Conservation (phyloP, 2,329 filamentous ascomycete genomes). For the Herpotrichia juniperi region DNA sequence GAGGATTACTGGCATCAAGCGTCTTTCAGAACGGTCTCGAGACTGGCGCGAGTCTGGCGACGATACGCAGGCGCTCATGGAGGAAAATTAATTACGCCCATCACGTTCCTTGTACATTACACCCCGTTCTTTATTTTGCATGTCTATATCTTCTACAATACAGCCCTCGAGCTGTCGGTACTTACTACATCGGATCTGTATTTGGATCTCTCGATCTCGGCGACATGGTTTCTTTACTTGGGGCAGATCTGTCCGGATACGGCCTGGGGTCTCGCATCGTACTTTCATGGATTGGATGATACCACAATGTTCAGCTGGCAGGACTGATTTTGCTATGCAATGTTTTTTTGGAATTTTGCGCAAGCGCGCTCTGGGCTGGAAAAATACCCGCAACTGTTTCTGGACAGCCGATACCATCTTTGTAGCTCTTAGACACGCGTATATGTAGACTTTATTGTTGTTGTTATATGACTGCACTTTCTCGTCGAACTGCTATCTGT, state of each 20-base stretch:
- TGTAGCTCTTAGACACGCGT: no score
- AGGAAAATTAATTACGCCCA: slow-evolving; percentile 49
- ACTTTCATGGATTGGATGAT: slow-evolving; percentile 4
- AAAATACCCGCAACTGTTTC: no score
- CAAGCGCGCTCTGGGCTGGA: neutral
- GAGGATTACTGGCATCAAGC: slow-evolving; percentile 79
- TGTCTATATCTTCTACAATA: slow-evolving; percentile 2
- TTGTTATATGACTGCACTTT: no score
- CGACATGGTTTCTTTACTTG: neutral
- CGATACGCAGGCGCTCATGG: slow-evolving; percentile 64
- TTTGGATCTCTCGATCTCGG: slow-evolving; percentile 2
- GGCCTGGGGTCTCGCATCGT: neutral
- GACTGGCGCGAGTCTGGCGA: slow-evolving; percentile 91
- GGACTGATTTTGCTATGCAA: neutral
- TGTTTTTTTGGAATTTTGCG: neutral
- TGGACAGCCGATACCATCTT: no score
- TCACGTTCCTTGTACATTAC: slow-evolving; percentile 15
- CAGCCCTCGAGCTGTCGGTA: neutral
- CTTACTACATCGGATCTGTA: no score
- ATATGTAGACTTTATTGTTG: no score
- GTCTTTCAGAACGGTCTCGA: slow-evolving; percentile 79
- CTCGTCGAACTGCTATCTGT: no score
- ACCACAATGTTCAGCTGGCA: slow-evolving; percentile 3
- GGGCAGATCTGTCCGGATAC: neutral
- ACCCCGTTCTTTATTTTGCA: neutral